These are phyloP conservation scores for Cucumis cinereus DNA, from an alignment of 306 rosid species.

Conservation along the genomic window DNA sequence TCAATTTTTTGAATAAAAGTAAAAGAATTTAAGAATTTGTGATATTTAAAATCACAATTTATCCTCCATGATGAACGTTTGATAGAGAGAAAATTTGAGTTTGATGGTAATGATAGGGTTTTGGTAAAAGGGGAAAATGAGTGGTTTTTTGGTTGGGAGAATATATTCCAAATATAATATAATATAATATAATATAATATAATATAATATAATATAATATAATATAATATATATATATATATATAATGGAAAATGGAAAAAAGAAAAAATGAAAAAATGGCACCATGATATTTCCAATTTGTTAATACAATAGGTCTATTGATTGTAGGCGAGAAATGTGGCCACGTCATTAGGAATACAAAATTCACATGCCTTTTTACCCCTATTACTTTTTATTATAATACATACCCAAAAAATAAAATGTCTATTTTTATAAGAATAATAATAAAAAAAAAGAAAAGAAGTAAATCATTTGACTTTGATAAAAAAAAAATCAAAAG, in stretches of 20 bases:
- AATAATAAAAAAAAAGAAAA: too few species aligned
- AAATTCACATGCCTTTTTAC: neutral
- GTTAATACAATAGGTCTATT: neutral
- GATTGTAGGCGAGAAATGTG: neutral
- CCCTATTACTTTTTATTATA: neutral
- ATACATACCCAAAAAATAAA: too few species aligned
- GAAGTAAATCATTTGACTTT: too few species aligned
- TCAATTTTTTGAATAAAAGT: neutral
- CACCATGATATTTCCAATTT: neutral
- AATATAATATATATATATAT: too few species aligned
- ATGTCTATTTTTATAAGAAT: too few species aligned
- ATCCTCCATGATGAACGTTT: neutral
- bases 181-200: too few species aligned
- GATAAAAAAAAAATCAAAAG: too few species aligned
- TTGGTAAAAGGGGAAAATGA: neutral
- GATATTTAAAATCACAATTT: neutral
- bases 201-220: too few species aligned
- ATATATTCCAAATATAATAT: neutral
- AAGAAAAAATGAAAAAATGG: neutral
- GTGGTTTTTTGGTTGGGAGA: neutral
- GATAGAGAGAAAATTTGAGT: too few species aligned
- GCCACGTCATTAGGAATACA: neutral
- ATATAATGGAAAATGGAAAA: too few species aligned
- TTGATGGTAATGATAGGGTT: neutral
- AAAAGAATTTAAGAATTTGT: neutral